These are phyloP conservation scores for Rosa hybrid DNA, from an alignment of 331 rosid species.

Conservation along the genomic window DNA sequence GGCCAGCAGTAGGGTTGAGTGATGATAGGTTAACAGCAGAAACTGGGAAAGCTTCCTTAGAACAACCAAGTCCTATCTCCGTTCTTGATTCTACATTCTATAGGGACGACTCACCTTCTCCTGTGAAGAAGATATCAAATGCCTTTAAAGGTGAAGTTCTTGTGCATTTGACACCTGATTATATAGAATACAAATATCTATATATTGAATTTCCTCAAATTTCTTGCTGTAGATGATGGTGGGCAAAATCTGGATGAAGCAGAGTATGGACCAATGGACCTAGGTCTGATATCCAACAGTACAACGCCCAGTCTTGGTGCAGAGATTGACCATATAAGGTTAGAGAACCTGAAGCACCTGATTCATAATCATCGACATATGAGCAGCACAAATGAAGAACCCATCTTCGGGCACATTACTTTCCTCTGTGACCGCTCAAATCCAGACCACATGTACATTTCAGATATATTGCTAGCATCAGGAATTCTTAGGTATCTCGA, in stretches of 20 bases:
- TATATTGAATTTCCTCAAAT: slow-evolving; percentile 12
- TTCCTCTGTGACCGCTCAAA: slow-evolving; percentile 36
- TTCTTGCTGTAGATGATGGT: slow-evolving; percentile 51
- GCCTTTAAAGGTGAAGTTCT: slow-evolving; percentile 51
- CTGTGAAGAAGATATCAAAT: slow-evolving; percentile 68
- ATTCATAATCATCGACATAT: slow-evolving; percentile 38
- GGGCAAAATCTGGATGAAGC: slow-evolving; percentile 36
- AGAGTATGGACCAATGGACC: slow-evolving; percentile 39
- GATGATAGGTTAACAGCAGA: slow-evolving; percentile 39
- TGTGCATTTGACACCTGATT: slow-evolving; percentile 16
- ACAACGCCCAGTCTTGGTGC: slow-evolving; percentile 36
- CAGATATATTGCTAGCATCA: slow-evolving; percentile 63
- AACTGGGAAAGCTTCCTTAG: slow-evolving; percentile 41
- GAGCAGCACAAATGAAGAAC: slow-evolving; percentile 38
- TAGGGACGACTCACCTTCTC: slow-evolving; percentile 91
- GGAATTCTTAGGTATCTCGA: slow-evolving; percentile 49
- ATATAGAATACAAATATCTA: neutral
- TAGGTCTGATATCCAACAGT: slow-evolving; percentile 33
- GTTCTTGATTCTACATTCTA: slow-evolving; percentile 88
- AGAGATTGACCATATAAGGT: slow-evolving; percentile 35
- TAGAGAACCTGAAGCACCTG: slow-evolving; percentile 43
- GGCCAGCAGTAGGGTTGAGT: slow-evolving; percentile 35
- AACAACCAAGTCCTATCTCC: slow-evolving; percentile 93
- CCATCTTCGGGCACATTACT: slow-evolving; percentile 18
- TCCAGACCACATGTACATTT: slow-evolving; percentile 69